Evolutionary conservation across 441 rosid species (phyloP).

Genomic region (Gossypium davidsonii): DNA sequence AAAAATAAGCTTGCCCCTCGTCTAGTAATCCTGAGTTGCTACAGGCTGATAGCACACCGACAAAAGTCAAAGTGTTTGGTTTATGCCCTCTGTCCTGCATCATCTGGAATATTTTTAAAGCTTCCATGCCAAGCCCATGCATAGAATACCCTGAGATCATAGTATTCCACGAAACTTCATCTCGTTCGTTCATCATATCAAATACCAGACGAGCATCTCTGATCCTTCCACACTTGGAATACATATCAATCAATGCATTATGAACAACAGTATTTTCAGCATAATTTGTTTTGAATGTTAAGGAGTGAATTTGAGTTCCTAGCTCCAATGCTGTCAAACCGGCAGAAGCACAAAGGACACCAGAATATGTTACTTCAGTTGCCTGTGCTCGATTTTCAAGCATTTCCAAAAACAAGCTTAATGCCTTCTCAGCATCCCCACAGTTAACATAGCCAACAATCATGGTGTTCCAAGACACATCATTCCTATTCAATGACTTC

Average conservation of each 20-base stretch:
- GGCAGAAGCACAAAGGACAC: slow-evolving; percentile 69
- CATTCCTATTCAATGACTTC: slow-evolving; percentile 42
- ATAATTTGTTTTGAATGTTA: slow-evolving; percentile 50
- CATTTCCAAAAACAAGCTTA: slow-evolving; percentile 53
- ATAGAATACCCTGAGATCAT: slow-evolving; percentile 80
- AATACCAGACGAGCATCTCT: slow-evolving; percentile 51
- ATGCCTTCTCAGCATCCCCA: slow-evolving; percentile 53
- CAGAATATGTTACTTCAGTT: slow-evolving; percentile 80
- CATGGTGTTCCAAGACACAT: slow-evolving; percentile 77
- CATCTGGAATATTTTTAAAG: slow-evolving; percentile 37
- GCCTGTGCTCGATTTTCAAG: slow-evolving; percentile 42
- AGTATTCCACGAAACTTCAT: slow-evolving; percentile 68
- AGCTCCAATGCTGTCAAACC: slow-evolving; percentile 68
- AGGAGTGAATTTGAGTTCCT: slow-evolving; percentile 64
- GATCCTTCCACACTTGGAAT: slow-evolving; percentile 82
- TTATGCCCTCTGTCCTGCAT: slow-evolving; percentile 45
- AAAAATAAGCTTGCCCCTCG: slow-evolving; percentile 54
- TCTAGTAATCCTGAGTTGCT: slow-evolving; percentile 65
- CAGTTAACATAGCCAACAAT: slow-evolving; percentile 63
- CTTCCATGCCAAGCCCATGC: slow-evolving; percentile 53
- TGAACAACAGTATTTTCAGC: slow-evolving; percentile 45
- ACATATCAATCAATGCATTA: slow-evolving; percentile 87
- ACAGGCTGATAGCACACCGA: slow-evolving; percentile 71
- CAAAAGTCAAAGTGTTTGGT: slow-evolving; percentile 52
- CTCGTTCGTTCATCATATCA: slow-evolving; percentile 36